Percentiles rank a stretch among this genome's conserved stretches.
These are phyloP conservation scores for Isoetes taiwanensis DNA, from an alignment of 75 land plant species.

Conservation along the genomic window DNA sequence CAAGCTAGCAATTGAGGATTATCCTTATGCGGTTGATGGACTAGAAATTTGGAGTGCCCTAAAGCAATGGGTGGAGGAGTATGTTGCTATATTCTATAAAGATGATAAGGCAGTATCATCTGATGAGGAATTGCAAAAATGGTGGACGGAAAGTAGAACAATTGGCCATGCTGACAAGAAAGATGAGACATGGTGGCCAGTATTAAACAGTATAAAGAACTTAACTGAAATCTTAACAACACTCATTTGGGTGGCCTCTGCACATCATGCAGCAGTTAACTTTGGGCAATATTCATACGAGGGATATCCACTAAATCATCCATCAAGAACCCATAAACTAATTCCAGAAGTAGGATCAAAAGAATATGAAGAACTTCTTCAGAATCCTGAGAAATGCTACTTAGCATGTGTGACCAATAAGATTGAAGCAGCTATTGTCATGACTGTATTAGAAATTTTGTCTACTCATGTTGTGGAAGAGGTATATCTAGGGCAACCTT, in stretches of 20 bases:
- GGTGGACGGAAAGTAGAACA: conserved; percentile 66
- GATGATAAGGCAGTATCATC: conserved; percentile 23
- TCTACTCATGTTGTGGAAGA: conserved; percentile 8
- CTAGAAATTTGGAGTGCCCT: conserved; percentile 81
- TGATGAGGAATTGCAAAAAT: conserved; percentile 70
- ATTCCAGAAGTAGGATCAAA: conserved; percentile 15
- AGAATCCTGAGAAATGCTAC: conserved; percentile 25
- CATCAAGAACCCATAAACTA: conserved; percentile 20
- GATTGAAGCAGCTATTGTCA: conserved; percentile 11
- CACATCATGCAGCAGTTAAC: conserved; percentile 64
- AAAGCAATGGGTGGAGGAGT: conserved; percentile 35
- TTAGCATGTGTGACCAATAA: conserved; percentile 31
- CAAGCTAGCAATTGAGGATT: conserved; percentile 58
- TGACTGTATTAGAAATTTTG: conserved; percentile 5
- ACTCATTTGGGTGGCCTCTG: conserved; percentile 51
- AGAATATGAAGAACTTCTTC: conserved; percentile 15
- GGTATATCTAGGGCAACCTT: conserved; percentile 11
- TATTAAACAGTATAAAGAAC: conserved; percentile 20
- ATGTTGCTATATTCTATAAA: conserved; percentile 49
- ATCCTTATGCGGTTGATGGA: conserved; percentile 88
- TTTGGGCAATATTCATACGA: conserved; percentile 55
- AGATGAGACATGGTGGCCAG: conserved; percentile 54
- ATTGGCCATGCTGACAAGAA: conserved; percentile 59
- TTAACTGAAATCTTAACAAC: conserved; percentile 34
- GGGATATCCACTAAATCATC: conserved; percentile 53